Evolutionary conservation across 2,329 filamentous ascomycete species (phyloP), one percentile per base, ranked within the genome.

Genomic region (Furcasterigmium furcatum): DNA sequence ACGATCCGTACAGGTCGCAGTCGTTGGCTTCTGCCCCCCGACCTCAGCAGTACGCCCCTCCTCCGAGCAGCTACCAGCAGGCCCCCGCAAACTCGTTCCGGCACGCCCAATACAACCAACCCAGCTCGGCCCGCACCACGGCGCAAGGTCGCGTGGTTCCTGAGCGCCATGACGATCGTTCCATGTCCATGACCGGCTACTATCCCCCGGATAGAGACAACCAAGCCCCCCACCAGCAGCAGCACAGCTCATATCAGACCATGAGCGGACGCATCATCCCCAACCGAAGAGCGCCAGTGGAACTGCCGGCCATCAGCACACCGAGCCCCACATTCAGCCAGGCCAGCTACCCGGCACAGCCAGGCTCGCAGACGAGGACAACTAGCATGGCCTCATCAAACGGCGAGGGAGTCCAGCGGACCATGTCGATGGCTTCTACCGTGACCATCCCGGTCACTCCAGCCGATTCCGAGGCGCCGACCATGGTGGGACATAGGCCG

Each of bases 261-360:
- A 95, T 92, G 82, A 95, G 88, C 61, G 94, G 94, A 40, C 82
- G 94, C 54, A 78, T 95, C 18, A 95, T 99, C 54, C 94, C 94
- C 3, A 88, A 85, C 58, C 79, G 66, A 75, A 72, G 70, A 58
- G 72, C 65, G 46, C 74, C 64, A 47, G 64, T 61, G 46, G 73
- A 77, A 44, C 50, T 60, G 32, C 61, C 68, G 4, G 52, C 61
- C 25, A 55, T 64, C 9, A 67, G 68, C 27, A 66, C 68, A 60
- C 48, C 47, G 58, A 12, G 39, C 44, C 21, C 19, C 18, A 46
- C 21, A 36, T 63, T 63, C 35, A 57, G 60, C 9, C 65, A 63
- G 34, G 60, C 64, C 5, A 65, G 65, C 1, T 73, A 74, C 51
- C 52, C 65, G 18, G 65, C 70, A 46, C 67, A 72, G 21, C 79